These are phyloP conservation scores for Aspergillus puulaauensis DNA, from an alignment of 2,329 filamentous ascomycete genomes.

Conservation along the genomic window DNA sequence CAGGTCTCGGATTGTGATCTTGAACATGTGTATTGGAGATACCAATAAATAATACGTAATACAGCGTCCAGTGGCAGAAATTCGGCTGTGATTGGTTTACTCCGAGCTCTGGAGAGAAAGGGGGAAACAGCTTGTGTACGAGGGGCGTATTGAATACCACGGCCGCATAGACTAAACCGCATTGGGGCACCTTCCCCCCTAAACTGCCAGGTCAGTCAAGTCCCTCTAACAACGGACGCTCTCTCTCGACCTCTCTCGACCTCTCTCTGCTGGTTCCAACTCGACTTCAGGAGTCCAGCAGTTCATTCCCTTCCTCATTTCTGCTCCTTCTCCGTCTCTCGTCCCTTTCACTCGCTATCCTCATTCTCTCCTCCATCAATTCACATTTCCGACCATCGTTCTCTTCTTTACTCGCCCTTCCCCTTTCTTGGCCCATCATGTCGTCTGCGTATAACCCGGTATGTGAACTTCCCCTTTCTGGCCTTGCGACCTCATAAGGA, in stretches of 20 bases:
- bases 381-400: slow-evolving; percentile 18
- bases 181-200: slow-evolving; percentile 16
- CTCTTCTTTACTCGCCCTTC: slow-evolving; percentile 18
- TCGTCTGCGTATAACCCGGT: slow-evolving; percentile 56
- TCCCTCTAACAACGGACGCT: slow-evolving; percentile 5
- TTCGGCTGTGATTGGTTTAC: neutral
- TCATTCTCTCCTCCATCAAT: slow-evolving; percentile 14
- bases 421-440: slow-evolving; percentile 43
- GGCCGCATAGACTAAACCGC: slow-evolving; percentile 24
- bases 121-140: slow-evolving; percentile 21
- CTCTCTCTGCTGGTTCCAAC: slow-evolving; percentile 9
- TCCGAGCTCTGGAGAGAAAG: slow-evolving; percentile 6
- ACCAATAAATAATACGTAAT: slow-evolving; percentile 3
- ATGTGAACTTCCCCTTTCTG: slow-evolving; percentile 38
- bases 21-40: neutral
- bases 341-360: slow-evolving; percentile 22
- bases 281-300: slow-evolving; percentile 17
- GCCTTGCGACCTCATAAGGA: slow-evolving; percentile 19
- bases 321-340: slow-evolving; percentile 20
- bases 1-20: slow-evolving; percentile 1
- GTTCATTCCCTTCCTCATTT: slow-evolving; percentile 13
- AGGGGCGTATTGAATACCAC: slow-evolving; percentile 22
- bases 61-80: slow-evolving; percentile 15
- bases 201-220: slow-evolving; percentile 16
- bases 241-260: slow-evolving; percentile 8